Conservation (phyloP, 2,329 filamentous ascomycete genomes). For the Fusarium poae region DNA sequence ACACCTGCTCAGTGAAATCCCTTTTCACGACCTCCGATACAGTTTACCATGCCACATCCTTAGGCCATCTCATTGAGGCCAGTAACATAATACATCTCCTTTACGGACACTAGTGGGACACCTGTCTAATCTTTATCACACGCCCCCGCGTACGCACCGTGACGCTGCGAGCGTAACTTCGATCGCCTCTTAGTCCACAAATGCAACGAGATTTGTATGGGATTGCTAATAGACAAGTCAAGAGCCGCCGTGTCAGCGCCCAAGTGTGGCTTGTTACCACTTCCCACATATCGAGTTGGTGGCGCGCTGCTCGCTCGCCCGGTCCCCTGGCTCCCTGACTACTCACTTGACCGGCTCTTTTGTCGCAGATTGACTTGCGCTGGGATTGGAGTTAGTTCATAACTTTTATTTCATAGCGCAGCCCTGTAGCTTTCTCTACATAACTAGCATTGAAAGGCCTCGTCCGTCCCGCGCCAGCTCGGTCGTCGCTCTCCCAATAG, state of each 20-base stretch:
- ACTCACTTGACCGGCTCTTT: constrained; percentile 26
- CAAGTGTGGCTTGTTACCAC: constrained; percentile 39
- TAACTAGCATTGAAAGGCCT: constrained; percentile 38
- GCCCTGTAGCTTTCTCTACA: constrained; percentile 38
- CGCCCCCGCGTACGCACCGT: constrained; percentile 22
- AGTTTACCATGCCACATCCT: constrained; percentile 13
- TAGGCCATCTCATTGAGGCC: constrained; percentile 8
- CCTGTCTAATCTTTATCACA: constrained; percentile 11
- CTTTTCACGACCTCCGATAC: constrained; percentile 16
- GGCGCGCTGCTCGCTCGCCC: constrained; percentile 30
- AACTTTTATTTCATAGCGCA: constrained; percentile 38
- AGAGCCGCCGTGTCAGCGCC: constrained; percentile 24
- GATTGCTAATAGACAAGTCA: constrained; percentile 11
- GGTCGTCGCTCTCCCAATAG: constrained; percentile 41
- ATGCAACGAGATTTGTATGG: constrained; percentile 24
- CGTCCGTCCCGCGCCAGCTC: constrained; percentile 28
- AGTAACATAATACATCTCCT: constrained; percentile 4
- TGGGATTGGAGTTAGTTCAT: constrained; percentile 31
- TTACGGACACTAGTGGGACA: constrained; percentile 32
- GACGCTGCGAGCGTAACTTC: constrained; percentile 32
- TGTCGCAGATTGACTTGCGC: constrained; percentile 37
- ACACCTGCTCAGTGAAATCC: constrained; percentile 11
- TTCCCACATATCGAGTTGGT: constrained; percentile 36
- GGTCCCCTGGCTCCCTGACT: constrained; percentile 26
- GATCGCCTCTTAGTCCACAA: constrained; percentile 26